A percentile compares a stretch with the other conserved stretches of the same genome.
phyloP scores from a whole-genome alignment of 148 eudicot species.

The Nepenthes mirabilis region DNA sequence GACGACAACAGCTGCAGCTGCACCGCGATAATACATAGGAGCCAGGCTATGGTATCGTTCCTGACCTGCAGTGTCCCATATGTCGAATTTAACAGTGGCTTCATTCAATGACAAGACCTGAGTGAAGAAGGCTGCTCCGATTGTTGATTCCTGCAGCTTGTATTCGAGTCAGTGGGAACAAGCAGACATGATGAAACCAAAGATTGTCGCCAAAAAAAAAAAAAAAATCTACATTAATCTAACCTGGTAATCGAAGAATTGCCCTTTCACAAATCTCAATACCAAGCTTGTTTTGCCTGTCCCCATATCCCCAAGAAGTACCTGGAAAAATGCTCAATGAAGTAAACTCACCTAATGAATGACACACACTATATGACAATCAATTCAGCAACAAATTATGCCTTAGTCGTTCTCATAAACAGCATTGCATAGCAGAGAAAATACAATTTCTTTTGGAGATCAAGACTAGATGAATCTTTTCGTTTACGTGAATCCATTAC shows the following conservation, averaged over 20 bases:
- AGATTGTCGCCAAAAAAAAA: not conserved
- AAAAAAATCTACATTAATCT: not conserved
- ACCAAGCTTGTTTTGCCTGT: conserved; percentile 75
- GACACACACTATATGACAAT: not conserved
- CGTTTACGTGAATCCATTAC: too few relatives aligned
- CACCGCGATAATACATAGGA: conserved; percentile 86
- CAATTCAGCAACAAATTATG: not conserved
- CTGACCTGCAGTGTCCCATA: conserved; percentile 88
- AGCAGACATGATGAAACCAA: not conserved
- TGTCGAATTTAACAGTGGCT: conserved; percentile 54
- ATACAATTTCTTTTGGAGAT: not conserved
- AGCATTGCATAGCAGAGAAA: not conserved
- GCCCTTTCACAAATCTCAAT: conserved; percentile 73
- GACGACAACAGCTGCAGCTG: conserved; percentile 63
- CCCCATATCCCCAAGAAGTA: conserved; percentile 72
- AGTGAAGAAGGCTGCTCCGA: conserved; percentile 85
- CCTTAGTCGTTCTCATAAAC: too few relatives aligned
- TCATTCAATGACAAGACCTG: conserved; percentile 50
- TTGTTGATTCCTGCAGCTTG: conserved; percentile 52
- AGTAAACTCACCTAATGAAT: not conserved
- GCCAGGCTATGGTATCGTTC: conserved; percentile 74
- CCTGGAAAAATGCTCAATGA: conserved; percentile 21
- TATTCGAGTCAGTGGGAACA: not conserved
- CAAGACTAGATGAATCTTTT: too few relatives aligned
- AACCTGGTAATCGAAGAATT: conserved; percentile 61